Evolutionary conservation across 768 basidiomycete species (phyloP), one percentile per base, ranked within the genome.

Genomic region (Dioszegia hungarica): DNA sequence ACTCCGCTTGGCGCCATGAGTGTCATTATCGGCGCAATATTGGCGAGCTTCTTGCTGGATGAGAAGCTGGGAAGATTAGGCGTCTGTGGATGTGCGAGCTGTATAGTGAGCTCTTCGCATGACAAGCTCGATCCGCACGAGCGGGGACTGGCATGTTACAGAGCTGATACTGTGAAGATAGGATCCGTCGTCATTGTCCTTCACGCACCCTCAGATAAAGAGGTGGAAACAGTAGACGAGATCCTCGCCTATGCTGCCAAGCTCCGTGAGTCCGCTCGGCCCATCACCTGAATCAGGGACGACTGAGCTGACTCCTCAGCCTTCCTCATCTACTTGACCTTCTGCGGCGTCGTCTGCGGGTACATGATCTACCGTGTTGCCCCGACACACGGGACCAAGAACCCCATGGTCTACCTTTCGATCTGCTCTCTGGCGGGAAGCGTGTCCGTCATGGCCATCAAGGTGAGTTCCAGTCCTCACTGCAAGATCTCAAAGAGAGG

Each of bases 391-490:
- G 95, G 95, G 29, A 87, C 86, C 41, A 82, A 84, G 54, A 92
- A 87, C 61, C 95, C 95, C 1, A 65, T 91, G 59, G 87, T 95
- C 28, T 98, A 95, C 78, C 83, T 98, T 61, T 92, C 92, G 25
- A 94, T 99, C 69, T 98, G 95, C 77, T 97, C 93, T 11, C 76
- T 97, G 56, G 91, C 91, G 40, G 95, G 95, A 11, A 92, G 90
- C 28, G 85, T 99, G 40, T 91, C 90, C n/a, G 85, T 98, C 78
- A 98, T 99, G 95, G 88, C 91, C 38, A 88, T 97, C 81, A 99
- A 99, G 68, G 75, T 75, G 48, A 39, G 72, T 24, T 39, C 36
- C 24, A 12, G 19, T 54, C 20, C 22, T 44, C 9, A 14, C 27
- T 2, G 24, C 48, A n/a, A 19, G 48, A 6, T 25, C 15, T 3